phyloP scores from a whole-genome alignment of 192 early-diverging fungal genomes.

The Rhizoclosmatium sp. region DNA sequence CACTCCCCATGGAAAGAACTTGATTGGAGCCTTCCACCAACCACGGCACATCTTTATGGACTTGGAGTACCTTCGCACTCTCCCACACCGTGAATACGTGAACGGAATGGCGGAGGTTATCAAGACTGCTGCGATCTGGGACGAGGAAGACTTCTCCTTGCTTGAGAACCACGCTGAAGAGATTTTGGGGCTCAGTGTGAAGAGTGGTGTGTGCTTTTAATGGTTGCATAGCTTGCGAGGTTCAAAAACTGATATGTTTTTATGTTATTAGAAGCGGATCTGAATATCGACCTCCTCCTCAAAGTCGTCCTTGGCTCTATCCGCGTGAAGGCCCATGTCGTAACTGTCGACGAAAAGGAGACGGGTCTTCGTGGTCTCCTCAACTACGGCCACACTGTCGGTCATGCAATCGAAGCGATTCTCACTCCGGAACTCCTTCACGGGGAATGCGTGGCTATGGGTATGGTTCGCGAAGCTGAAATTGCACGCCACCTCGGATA shows the following conservation, averaged over 20 bases:
- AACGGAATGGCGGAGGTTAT: slow-evolving; percentile 99
- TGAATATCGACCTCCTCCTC: slow-evolving; percentile 58
- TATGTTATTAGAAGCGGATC: slow-evolving; percentile 30
- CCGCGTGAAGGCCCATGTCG: slow-evolving; percentile 92
- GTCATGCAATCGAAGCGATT: slow-evolving; percentile 95
- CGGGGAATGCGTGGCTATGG: slow-evolving; percentile 96
- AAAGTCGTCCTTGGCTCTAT: slow-evolving; percentile 88
- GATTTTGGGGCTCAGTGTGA: slow-evolving; percentile 65
- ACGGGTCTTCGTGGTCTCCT: slow-evolving; percentile 91
- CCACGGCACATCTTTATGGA: slow-evolving; percentile 94
- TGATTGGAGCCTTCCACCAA: slow-evolving; percentile 98
- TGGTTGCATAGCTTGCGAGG: neutral
- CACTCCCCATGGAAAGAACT: slow-evolving; percentile 93
- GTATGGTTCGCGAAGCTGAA: slow-evolving; percentile 95
- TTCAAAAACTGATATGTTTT: neutral
- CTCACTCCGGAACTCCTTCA: slow-evolving; percentile 89
- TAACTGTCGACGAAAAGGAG: slow-evolving; percentile 95
- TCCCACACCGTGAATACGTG: slow-evolving; percentile 90
- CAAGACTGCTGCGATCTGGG: slow-evolving; percentile 96
- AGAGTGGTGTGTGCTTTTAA: too few relatives aligned
- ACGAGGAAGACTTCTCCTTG: slow-evolving; percentile 84
- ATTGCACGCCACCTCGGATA: slow-evolving; percentile 88
- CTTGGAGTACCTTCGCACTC: slow-evolving; percentile 79
- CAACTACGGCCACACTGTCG: slow-evolving; percentile 97
- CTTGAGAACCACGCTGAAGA: slow-evolving; percentile 87